Conservation (phyloP, 2,329 filamentous ascomycete genomes). For the Exophiala mesophila region DNA sequence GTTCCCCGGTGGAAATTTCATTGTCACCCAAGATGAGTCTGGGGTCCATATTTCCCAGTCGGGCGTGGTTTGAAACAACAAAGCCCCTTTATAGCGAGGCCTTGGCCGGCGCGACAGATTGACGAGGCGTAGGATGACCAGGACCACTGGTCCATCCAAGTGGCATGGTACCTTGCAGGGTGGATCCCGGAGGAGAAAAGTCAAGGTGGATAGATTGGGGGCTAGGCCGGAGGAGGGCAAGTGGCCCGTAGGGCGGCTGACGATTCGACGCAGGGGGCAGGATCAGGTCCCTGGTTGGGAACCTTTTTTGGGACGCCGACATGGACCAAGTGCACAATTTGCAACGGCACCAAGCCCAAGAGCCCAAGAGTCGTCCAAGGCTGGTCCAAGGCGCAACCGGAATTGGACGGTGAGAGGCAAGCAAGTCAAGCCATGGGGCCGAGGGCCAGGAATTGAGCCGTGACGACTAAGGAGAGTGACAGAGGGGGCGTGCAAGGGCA, state of each 20-base stretch:
- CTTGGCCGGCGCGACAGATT: slow-evolving; percentile 4
- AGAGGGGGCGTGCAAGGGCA: too few relatives aligned
- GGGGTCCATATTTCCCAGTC: neutral
- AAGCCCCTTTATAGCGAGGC: slow-evolving; percentile 1
- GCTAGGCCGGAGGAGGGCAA: neutral
- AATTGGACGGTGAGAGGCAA: too few relatives aligned
- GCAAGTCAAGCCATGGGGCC: too few relatives aligned
- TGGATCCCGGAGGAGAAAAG: neutral
- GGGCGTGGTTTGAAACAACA: slow-evolving; percentile 4
- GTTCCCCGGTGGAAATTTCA: slow-evolving; percentile 3
- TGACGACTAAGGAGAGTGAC: too few relatives aligned
- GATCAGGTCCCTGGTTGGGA: neutral
- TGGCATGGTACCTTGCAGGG: neutral
- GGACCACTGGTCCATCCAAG: neutral
- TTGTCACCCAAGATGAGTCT: slow-evolving; percentile 2
- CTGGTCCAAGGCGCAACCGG: too few relatives aligned
- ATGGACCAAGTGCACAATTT: neutral
- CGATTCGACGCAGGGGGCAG: slow-evolving; percentile 4
- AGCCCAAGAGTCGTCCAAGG: too few relatives aligned
- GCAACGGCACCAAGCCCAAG: neutral
- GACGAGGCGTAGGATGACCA: slow-evolving; percentile 4
- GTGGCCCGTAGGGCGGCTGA: neutral
- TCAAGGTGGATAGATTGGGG: neutral
- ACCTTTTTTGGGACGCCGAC: neutral
- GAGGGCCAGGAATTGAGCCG: too few relatives aligned